These are phyloP conservation scores for barrel medic (Medicago truncatula) DNA, from an alignment of 306 rosid genomes.

Conservation along the genomic window MtrunA17r5.0-ANR NC_053049.1:39760001-39760500, in stretches of 20 bases:
- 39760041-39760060: constrained; percentile 57
- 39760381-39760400: constrained; percentile 16
- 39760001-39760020: constrained; percentile 69
- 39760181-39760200: constrained; percentile 59
- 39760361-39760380: not conserved
- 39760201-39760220: constrained; percentile 68
- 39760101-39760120: constrained; percentile 86
- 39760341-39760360: constrained; percentile 27
- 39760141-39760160: constrained; percentile 90
- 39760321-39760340: constrained; percentile 23
- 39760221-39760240: constrained; percentile 63
- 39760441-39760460: not conserved
- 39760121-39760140: constrained; percentile 72
- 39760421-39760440: constrained; percentile 1
- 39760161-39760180: constrained; percentile 71
- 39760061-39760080: constrained; percentile 81
- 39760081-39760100: constrained; percentile 81
- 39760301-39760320: constrained; percentile 37
- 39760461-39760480: constrained; percentile 34
- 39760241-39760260: constrained; percentile 72
- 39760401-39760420: constrained; percentile 43
- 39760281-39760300: constrained; percentile 78
- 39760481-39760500: constrained; percentile 26
- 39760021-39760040: constrained; percentile 63
- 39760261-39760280: constrained; percentile 86